Evolutionary conservation across 345 rosid genomes (phyloP), one percentile per base, ranked within the genome.

Genomic region (Moricandia moricandioides): DNA sequence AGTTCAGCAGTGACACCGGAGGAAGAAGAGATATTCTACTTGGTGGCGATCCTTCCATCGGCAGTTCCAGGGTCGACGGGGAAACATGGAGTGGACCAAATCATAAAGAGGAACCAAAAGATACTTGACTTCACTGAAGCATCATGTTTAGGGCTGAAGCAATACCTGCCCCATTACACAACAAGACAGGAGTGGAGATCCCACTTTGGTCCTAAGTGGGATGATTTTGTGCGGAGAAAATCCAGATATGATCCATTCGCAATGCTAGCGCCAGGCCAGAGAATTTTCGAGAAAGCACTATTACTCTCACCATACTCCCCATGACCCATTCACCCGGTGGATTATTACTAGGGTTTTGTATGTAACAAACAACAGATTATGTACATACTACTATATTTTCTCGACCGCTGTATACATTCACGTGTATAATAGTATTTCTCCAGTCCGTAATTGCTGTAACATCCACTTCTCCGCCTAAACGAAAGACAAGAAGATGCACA

Each of bases 251-350:
- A 94, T 75, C 97, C 98, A 21, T 45, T 90, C 75, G 94, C 88
- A 69, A 88, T 89, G 73, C 95, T 94, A 30, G 96, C 97, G 26
- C 98, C 98, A 17, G 97, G 98, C 64, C 98, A 91, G 54, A 62
- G 91, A 75, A 90, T 94, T 69, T 94, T 94, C 83, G 85, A 80
- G 51, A 93, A 90, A 84, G 73, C 84, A 14, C 68, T 30, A 0
- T 13, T 54, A 21, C 26, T 62, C 65, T 33, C 71, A 29, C 37
- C 71, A n/a, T 10, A 58, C 51, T 71, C 85, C 82, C 84, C 89
- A 63, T 79, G 77, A 90, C 78, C 33, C 8, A 6, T 9, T 12
- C 7, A n/a, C 3, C 33, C 17, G 8, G 31, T 57, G 62, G 40
- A 59, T 31, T 29, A 7, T 29, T 18, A 24, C 13, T 21, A 55